Conservation (phyloP, 306 rosid genomes). For the Carpinus viminea region DNA sequence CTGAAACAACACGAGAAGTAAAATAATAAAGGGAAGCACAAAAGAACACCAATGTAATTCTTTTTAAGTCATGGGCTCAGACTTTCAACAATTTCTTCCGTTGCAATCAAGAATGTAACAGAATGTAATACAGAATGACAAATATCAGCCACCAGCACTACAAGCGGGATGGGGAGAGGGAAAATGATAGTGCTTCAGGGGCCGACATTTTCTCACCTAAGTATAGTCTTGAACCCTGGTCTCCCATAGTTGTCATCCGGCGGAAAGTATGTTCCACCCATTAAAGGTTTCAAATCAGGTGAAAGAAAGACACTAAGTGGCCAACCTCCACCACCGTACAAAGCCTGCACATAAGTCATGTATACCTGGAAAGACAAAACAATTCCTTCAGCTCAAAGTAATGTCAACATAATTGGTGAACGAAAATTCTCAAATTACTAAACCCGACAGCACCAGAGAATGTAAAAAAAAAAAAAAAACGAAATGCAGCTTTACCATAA, state of each 20-base stretch:
- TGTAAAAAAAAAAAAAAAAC: background rate
- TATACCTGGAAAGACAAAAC: constrained; percentile 61
- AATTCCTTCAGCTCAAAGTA: constrained; percentile 20
- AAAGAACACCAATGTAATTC: constrained; percentile 11
- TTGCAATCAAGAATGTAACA: background rate
- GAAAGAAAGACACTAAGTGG: constrained; percentile 88
- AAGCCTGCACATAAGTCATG: constrained; percentile 96
- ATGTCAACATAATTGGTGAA: constrained; percentile 13
- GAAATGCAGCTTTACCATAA: background rate
- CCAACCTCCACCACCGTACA: constrained; percentile 99
- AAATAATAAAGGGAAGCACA: constrained; percentile 16
- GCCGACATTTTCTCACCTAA: constrained; percentile 53
- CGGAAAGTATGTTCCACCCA: constrained; percentile 99
- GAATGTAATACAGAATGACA: background rate
- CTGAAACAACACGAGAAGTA: constrained; percentile 43
- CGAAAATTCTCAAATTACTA: background rate
- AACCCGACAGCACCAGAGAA: background rate
- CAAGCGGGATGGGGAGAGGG: background rate
- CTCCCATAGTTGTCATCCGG: constrained; percentile 85
- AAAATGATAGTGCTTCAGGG: background rate
- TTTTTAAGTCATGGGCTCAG: constrained; percentile 8
- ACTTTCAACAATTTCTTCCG: background rate
- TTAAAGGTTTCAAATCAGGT: constrained; percentile 89
- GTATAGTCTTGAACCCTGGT: constrained; percentile 88
- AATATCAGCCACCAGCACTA: constrained; percentile 1